Conservation (phyloP, 371 early-diverging fungal genomes). For the Rhizopus stolonifer region DNA sequence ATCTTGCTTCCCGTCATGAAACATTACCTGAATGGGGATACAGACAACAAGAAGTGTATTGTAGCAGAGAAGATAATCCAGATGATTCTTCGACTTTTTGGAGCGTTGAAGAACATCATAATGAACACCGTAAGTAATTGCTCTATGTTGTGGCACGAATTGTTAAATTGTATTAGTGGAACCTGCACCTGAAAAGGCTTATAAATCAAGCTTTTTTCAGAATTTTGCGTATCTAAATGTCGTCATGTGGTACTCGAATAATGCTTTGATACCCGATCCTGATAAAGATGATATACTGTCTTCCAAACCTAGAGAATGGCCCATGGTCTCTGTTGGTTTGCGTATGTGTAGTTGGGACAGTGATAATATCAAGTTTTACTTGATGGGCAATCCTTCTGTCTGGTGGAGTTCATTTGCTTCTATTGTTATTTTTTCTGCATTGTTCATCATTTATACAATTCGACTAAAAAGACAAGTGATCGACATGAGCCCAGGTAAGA, state of each 20-base stretch:
- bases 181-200: conserved; percentile 56
- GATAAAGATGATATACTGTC: conserved; percentile 92
- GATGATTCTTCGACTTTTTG: conserved; percentile 71
- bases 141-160: not conserved
- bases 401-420: conserved; percentile 89
- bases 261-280: conserved; percentile 94
- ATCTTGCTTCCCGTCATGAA: conserved; percentile 71
- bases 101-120: conserved; percentile 94
- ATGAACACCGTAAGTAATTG: conserved; percentile 52
- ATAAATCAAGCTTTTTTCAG: conserved; percentile 75
- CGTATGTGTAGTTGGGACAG: conserved; percentile 98
- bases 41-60: conserved; percentile 92
- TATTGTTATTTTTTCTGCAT: conserved; percentile 47
- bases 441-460: conserved; percentile 53
- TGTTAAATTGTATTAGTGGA: conserved; percentile 43
- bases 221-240: conserved; percentile 93
- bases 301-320: conserved; percentile 94
- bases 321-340: conserved; percentile 85
- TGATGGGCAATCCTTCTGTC: conserved; percentile 94
- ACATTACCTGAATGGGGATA: conserved; percentile 98
- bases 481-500: conserved; percentile 54
- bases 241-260: conserved; percentile 97
- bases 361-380: conserved; percentile 83
- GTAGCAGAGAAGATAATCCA: conserved; percentile 67
- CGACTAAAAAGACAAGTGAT: conserved; percentile 62